Base-by-base conservation (phyloP, 2,329 filamentous ascomycete species). In the Nemania sp. region DNA sequence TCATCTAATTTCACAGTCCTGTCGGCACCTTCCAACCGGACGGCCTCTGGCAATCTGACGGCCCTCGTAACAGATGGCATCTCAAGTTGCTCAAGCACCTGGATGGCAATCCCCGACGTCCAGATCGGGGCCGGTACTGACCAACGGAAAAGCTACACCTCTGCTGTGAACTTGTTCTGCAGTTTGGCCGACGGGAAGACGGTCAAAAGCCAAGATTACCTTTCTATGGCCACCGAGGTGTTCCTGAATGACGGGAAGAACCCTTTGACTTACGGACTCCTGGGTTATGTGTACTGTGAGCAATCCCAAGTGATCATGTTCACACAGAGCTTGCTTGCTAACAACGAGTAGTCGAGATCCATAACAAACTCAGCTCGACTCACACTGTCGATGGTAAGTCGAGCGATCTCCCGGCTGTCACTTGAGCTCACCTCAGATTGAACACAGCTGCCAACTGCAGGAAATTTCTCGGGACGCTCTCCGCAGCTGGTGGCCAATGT, bases 211-310 rank as follows among this genome's bases (percentile, higher is more conserved):
- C 51, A 57, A 11, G 69, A 67, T 35, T 72, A 70, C 48, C 63
- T 72, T 7, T 73, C 71, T 3, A 67, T 73, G 66, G 70, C 68
- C 10, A 73, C 69, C 10, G 71, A 72, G 52, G 65, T 69, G n/a
- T 73, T 65, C 57, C 54, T 72, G 1, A 68, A 67, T 25, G 66
- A 57, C 17, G 69, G 69, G 21, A 67, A 65, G 55, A 55, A 68
- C 9, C 67, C 70, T 3, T 40, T 65, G 48, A 56, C 42, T 3
- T 70, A 73, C 37, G 71, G 71, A 12, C 49, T 72, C 18, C 40
- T 72, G 11, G 71, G 71, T n/a, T 73, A 66, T 47, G 68, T 71
- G 10, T 72, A 71, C 43, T 72, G 71, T 73, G 59, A 59, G 68
- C 52, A 15, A 37, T 20, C 15, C 17, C 15, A 11, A 3, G 0